Base-by-base conservation (phyloP, 331 rosid genomes). In the Malus hybrid region DNA sequence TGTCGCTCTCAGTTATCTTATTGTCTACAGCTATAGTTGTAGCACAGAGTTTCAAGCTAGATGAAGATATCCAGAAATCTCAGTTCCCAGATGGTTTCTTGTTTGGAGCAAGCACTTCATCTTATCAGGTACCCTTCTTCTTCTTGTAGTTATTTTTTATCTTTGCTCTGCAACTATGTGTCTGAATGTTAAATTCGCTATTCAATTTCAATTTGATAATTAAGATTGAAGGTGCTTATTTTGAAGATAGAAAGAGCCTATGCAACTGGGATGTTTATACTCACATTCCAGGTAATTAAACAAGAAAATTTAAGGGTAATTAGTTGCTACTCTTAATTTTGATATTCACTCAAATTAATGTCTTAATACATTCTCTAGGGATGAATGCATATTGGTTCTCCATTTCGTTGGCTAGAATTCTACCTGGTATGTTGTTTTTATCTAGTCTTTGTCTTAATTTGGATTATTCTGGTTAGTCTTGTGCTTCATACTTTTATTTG, bases 21-120 rank as follows among this genome's bases (percentile, higher is more conserved):
- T 27, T 81, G 29, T 77, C 52, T 29, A 64, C 61, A 32, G 27
- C 46, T 74, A 24, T 67, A 9, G 13, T 10, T 80, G 77, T 55
- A 55, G 76, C 73, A 48, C 84, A 62, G 16, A 74, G 62, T 66
- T 70, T 39, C 16, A 61, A 73, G 28, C 78, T 6, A 28, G 10
- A 75, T 33, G 81, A 81, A 73, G 78, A 65, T 61, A 29, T 87
- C 39, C 69, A 9, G 14, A 78, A 80, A 65, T 78, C 88, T 60
- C 87, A 81, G 5, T 91, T 88, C 77, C 88, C 93, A 22, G 34
- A 79, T 1, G 44, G 77, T 18, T 91, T 91, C 71, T 78, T 88
- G 64, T 91, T 88, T 44, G 93, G 96, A 80, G 9, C 90, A 48
- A 6, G 80, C 79, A 88, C 96, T 81, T 88, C 92, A 2, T 80